A percentile compares a stretch with the other conserved stretches of the same genome.
These are phyloP conservation scores for Pichia sp. DNA, from an alignment of 1,139 yeast genomes.

Conservation along the genomic window DNA sequence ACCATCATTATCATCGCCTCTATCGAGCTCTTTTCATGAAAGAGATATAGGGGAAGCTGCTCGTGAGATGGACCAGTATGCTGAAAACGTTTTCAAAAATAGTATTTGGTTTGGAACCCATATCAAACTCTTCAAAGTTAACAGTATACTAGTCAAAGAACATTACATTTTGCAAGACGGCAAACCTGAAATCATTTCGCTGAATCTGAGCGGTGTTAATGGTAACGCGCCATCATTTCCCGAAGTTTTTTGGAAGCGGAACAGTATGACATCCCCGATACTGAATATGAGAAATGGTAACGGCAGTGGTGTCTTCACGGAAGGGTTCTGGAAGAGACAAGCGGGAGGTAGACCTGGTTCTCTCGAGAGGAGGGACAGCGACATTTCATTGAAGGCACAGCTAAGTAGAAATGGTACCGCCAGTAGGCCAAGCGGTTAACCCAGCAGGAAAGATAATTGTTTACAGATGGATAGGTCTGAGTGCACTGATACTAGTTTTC, in stretches of 20 bases:
- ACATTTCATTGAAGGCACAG: conserved; percentile 10
- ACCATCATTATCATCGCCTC: conserved; percentile 2
- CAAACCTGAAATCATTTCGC: conserved; percentile 8
- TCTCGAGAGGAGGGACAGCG: conserved; percentile 13
- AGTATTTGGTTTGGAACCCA: conserved; percentile 62
- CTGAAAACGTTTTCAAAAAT: conserved; percentile 26
- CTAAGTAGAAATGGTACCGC: conserved; percentile 2
- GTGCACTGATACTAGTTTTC: too few species aligned
- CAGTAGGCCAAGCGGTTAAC: neutral
- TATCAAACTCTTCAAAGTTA: conserved; percentile 52
- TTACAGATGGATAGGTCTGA: too few species aligned
- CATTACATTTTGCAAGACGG: conserved; percentile 12
- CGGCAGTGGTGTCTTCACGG: conserved; percentile 13
- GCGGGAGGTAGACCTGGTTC: conserved; percentile 12
- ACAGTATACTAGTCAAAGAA: conserved; percentile 9
- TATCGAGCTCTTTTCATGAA: too few species aligned
- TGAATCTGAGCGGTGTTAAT: neutral
- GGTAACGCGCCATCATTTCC: conserved; percentile 3
- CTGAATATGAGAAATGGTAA: conserved; percentile 3
- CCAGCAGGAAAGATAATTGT: too few species aligned
- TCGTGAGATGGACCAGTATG: conserved; percentile 18
- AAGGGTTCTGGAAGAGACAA: conserved; percentile 17
- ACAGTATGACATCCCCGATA: conserved; percentile 6
- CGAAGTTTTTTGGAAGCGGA: conserved; percentile 9
- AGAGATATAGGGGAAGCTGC: neutral